Percentiles rank a stretch among this genome's conserved stretches.
These are phyloP conservation scores for Candida palmyrensis DNA, from an alignment of 805 yeast genomes.

Conservation along the genomic window DNA sequence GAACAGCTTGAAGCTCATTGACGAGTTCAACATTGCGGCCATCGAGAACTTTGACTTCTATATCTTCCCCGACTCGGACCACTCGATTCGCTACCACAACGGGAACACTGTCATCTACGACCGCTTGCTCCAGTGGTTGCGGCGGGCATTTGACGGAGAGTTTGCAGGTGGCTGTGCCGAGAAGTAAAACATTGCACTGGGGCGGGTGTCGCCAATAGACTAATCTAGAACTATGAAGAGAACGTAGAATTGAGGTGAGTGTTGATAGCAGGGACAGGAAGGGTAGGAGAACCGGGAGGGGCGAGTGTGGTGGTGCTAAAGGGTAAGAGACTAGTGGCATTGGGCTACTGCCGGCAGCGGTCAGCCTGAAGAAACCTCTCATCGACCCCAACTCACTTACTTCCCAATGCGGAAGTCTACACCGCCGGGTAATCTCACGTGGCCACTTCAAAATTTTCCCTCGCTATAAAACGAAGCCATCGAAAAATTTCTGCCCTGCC, in stretches of 20 bases:
- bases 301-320: neutral
- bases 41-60: constrained; percentile 82
- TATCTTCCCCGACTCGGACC: constrained; percentile 80
- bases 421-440: constrained; percentile 6
- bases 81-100: constrained; percentile 65
- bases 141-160: constrained; percentile 13
- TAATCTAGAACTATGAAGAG: neutral
- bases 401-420: constrained; percentile 10
- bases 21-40: constrained; percentile 59
- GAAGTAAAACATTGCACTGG: no score
- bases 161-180: no score
- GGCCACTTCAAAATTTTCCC: no score
- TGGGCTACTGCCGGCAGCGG: neutral
- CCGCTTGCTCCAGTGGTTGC: constrained; percentile 18
- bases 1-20: constrained; percentile 59
- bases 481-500: no score
- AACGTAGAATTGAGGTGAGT: neutral
- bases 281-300: neutral
- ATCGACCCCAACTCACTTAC: constrained; percentile 1
- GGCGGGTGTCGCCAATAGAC: no score
- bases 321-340: neutral
- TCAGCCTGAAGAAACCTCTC: neutral
- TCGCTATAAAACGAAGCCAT: no score
- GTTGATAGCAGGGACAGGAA: neutral
- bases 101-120: constrained; percentile 68